Evolutionary conservation across 2,329 filamentous ascomycete species (phyloP).

Genomic region (Diplocarpon mali): DNA sequence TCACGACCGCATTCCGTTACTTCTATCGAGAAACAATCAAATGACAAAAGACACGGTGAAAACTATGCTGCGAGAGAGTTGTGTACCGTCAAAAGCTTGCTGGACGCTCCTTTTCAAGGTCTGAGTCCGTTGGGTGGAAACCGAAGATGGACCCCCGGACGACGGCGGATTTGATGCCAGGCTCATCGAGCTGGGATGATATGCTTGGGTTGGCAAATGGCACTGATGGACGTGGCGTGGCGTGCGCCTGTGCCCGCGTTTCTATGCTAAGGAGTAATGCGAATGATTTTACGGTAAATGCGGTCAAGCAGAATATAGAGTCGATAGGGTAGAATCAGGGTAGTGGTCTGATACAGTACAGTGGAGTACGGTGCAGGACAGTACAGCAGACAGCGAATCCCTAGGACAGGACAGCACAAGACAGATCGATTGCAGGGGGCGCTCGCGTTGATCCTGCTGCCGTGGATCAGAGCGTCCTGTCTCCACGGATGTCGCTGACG

Average conservation of each 20-base stretch:
- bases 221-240: too few species aligned
- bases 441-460: too few species aligned
- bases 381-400: not conserved
- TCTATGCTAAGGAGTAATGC: too few species aligned
- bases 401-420: too few species aligned
- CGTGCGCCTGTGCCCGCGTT: too few species aligned
- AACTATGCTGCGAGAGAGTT: constrained; percentile 7
- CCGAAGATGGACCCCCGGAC: constrained; percentile 25
- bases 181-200: constrained; percentile 15
- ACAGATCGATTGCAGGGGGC: too few species aligned
- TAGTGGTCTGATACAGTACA: not conserved
- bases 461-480: too few species aligned
- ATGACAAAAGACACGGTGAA: constrained; percentile 9
- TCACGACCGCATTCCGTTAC: not conserved
- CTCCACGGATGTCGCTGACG: too few species aligned
- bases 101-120: constrained; percentile 48
- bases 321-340: too few species aligned
- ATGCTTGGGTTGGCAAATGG: not conserved
- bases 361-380: not conserved
- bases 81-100: constrained; percentile 47
- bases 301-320: too few species aligned
- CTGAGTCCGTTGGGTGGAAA: constrained; percentile 29
- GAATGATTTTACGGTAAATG: too few species aligned
- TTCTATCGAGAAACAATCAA: constrained; percentile 7
- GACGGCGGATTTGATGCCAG: constrained; percentile 27